These are phyloP conservation scores for Avena sativa DNA, from an alignment of 176 grass and related monocot species.

Conservation along the genomic window DNA sequence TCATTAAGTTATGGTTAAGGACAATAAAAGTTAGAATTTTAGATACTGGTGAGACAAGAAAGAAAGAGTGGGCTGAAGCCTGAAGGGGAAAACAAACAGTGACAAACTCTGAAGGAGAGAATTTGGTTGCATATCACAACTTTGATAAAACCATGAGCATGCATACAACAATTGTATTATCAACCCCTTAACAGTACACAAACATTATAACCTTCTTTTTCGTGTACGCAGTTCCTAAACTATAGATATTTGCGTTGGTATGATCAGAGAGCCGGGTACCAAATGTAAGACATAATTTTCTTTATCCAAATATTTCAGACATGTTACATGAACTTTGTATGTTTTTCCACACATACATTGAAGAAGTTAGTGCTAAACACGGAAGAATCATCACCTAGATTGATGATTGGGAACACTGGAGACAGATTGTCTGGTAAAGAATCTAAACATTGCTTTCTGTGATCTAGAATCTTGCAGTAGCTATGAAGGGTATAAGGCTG, in stretches of 20 bases:
- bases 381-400: not conserved
- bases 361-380: constrained; percentile 14
- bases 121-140: not conserved
- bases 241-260: constrained; percentile 10
- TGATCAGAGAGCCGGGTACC: not conserved
- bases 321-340: not conserved
- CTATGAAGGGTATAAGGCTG: constrained; percentile 4
- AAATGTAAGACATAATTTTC: constrained; percentile 21
- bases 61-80: not conserved
- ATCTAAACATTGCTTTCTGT: constrained; percentile 5
- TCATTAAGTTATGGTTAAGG: not conserved
- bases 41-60: not conserved
- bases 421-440: not conserved
- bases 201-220: not conserved
- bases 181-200: not conserved
- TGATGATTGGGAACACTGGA: not conserved
- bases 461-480: not conserved
- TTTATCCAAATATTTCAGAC: constrained; percentile 17
- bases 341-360: constrained; percentile 16
- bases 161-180: not conserved
- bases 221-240: not conserved
- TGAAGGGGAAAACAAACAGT: not conserved
- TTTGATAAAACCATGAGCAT: not conserved
- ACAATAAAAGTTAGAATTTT: constrained; percentile 1
- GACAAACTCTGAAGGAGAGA: constrained; percentile 8